Base-by-base conservation (phyloP, 2,329 filamentous ascomycete genomes). In the Lecanicillium sp. region DNA sequence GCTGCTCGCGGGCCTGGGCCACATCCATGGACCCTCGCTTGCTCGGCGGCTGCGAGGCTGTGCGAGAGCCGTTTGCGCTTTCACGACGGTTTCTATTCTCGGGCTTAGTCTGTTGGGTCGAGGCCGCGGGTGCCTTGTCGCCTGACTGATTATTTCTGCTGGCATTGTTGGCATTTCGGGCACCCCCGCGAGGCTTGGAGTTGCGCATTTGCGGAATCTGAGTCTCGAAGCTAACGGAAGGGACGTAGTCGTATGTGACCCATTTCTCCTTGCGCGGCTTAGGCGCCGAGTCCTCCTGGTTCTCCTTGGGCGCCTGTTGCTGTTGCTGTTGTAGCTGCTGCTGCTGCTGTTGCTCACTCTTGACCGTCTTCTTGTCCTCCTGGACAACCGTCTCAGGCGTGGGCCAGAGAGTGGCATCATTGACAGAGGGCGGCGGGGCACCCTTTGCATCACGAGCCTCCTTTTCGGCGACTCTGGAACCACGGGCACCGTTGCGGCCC, bases 161-260 rank as follows among this genome's bases (percentile, higher is more conserved):
- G 28, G 57, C 38, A 30, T 52, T 48, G 29, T 65, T 63, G 20
- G 63, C 59, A 30, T 61, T 63, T 29, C 70, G 63, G 37, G 61
- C 62, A 42, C 71, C 70, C 13, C 70, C 68, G 19, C 74, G 67
- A 31, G 68, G 61, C 46, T 71, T 74, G 22, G 67, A 57, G 38
- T 64, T 63, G 45, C 72, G 70, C 48, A 63, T 55, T 33, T 62
- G 63, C 12, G 81, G 78, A 29, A 95, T 60, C 19, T 84, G 86
- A 1, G 92, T 95, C 57, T 86, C 83, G 61, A 94, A 96, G 42
- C 81, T 80, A 35, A 92, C 87, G 12, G 78, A 83, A 8, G 88
- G 90, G 11, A 85, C 86, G 53, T 89, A 90, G 25, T 82, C 78
- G 41, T 95, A 76, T 2, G 80, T 74, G 42, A 85, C 80, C 90